A percentile compares a stretch with the other conserved stretches of the same genome.
Evolutionary conservation across 2,329 filamentous ascomycete species (phyloP).

Genomic region (Phaeoacremonium minimum): DNA sequence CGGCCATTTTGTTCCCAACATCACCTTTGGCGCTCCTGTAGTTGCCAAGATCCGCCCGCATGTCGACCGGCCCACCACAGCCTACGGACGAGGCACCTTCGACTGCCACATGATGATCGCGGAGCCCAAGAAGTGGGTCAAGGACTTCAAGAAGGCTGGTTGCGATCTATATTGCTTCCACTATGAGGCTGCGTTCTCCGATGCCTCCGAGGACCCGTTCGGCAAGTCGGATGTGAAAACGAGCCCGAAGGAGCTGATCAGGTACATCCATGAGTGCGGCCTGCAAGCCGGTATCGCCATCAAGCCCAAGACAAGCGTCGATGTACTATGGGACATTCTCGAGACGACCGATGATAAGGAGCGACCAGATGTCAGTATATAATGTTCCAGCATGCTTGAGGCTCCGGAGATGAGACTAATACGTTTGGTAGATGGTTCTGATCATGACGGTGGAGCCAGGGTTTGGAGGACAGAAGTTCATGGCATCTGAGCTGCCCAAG

Average conservation of each 20-base stretch:
- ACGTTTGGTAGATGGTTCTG: conserved; percentile 75
- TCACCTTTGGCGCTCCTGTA: conserved; percentile 93
- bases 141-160: conserved; percentile 87
- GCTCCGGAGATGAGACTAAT: conserved; percentile 5
- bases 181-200: conserved; percentile 92
- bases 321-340: conserved; percentile 88
- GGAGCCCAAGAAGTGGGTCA: conserved; percentile 98
- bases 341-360: conserved; percentile 70
- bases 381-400: no score
- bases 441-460: conserved; percentile 98
- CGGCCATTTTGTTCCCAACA: conserved; percentile 97
- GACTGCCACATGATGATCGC: conserved; percentile 99
- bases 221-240: conserved; percentile 67
- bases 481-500: conserved; percentile 93
- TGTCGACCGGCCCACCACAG: conserved; percentile 68
- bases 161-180: conserved; percentile 99
- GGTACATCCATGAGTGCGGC: conserved; percentile 83
- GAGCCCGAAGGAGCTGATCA: conserved; percentile 77
- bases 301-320: conserved; percentile 86
- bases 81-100: conserved; percentile 82
- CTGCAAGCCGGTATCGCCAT: conserved; percentile 93
- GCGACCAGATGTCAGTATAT: conserved; percentile 80
- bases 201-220: conserved; percentile 76
- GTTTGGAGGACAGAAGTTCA: conserved; percentile 98
- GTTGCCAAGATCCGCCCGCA: conserved; percentile 90